These are phyloP conservation scores for Linnemannia zychae DNA, from an alignment of 192 early-diverging fungal species.

Conservation along the genomic window DNA sequence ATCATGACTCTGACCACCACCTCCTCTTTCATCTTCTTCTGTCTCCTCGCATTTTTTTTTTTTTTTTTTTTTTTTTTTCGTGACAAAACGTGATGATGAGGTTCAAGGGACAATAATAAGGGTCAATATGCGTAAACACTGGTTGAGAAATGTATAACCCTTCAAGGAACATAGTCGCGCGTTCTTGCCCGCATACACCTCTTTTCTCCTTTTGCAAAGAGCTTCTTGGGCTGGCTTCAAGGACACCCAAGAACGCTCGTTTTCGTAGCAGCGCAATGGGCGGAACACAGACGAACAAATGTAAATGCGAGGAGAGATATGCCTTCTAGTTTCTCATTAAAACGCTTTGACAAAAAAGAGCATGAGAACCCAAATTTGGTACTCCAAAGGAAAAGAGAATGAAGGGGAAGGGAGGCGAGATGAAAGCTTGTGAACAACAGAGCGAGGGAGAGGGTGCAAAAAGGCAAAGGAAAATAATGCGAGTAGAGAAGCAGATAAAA, in stretches of 20 bases:
- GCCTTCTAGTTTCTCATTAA: background rate
- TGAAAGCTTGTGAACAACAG: background rate
- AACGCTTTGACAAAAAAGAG: background rate
- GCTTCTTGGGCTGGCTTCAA: background rate
- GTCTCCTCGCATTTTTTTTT: background rate
- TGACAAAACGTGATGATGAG: background rate
- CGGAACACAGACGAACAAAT: background rate
- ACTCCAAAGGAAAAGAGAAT: slow-evolving; percentile 17
- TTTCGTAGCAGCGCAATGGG: background rate
- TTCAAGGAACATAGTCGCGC: background rate
- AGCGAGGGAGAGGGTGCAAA: background rate
- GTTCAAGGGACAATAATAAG: background rate
- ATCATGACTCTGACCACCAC: background rate
- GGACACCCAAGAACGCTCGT: background rate
- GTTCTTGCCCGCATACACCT: background rate
- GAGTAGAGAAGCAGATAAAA: background rate
- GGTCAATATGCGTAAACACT: background rate
- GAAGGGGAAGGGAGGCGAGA: background rate
- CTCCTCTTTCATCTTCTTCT: background rate
- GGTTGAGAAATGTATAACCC: background rate
- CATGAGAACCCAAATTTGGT: background rate
- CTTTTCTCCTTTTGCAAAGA: background rate
- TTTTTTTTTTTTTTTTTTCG: background rate
- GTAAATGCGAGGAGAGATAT: background rate
- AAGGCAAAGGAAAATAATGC: background rate